Evolutionary conservation across 495 filamentous ascomycete genomes (phyloP).

Genomic region (Penicillium silybi): DNA sequence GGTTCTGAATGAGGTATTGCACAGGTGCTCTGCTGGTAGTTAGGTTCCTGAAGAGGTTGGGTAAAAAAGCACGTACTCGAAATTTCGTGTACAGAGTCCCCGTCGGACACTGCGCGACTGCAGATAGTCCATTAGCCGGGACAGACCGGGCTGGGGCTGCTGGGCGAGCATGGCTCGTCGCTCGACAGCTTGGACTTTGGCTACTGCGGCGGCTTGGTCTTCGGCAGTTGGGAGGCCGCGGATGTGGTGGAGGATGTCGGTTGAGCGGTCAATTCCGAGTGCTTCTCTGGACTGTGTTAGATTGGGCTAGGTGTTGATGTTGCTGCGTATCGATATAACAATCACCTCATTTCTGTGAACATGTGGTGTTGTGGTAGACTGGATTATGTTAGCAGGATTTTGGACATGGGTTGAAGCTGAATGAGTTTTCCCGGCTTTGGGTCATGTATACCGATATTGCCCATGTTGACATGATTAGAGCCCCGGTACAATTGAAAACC

Average conservation of each 20-base stretch:
- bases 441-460: not conserved
- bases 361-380: conserved; percentile 93
- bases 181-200: conserved; percentile 74
- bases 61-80: conserved; percentile 51
- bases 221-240: conserved; percentile 59
- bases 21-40: conserved; percentile 51
- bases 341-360: conserved; percentile 78
- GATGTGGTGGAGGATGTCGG: conserved; percentile 88
- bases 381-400: conserved; percentile 1
- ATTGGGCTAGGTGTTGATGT: conserved; percentile 5
- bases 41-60: not conserved
- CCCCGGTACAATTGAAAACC: not conserved
- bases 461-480: not conserved
- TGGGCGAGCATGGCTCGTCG: conserved; percentile 72
- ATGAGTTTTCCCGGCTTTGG: not conserved
- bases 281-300: conserved; percentile 37
- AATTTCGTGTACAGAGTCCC: conserved; percentile 92
- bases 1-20: conserved; percentile 67
- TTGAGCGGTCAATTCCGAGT: conserved; percentile 60
- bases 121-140: conserved; percentile 73
- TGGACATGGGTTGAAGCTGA: not conserved
- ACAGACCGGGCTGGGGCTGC: conserved; percentile 73
- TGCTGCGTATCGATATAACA: conserved; percentile 12
- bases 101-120: conserved; percentile 62
- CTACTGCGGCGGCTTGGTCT: conserved; percentile 60